Percentiles rank a stretch among this genome's conserved stretches.
Conservation (phyloP, 345 rosid species). For the Eutrema japonicum region DNA sequence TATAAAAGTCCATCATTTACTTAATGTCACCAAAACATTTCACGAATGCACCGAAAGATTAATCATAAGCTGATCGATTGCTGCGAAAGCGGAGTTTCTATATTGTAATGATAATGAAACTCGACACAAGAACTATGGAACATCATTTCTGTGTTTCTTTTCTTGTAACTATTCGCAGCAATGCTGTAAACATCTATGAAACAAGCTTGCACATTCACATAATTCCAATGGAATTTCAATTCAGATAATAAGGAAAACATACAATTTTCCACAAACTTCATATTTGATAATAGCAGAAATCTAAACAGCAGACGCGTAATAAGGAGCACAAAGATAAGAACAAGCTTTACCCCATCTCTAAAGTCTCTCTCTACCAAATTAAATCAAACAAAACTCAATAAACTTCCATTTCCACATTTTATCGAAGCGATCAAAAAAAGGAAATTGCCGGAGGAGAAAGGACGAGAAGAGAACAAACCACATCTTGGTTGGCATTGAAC, state of each 20-base stretch:
- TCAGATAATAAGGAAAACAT: not conserved
- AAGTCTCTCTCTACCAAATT: slow-evolving; percentile 5
- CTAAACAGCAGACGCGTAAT: not conserved
- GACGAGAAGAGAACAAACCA: slow-evolving; percentile 59
- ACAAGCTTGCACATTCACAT: slow-evolving; percentile 19
- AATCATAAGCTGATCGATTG: slow-evolving; percentile 1
- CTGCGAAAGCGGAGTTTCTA: not conserved
- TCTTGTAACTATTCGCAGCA: not conserved
- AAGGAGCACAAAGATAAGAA: not conserved
- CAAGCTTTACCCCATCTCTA: not conserved
- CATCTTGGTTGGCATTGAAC: slow-evolving; percentile 79
- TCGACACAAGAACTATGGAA: slow-evolving; percentile 1
- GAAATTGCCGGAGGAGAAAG: not conserved
- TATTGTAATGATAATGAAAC: not conserved
- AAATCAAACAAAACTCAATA: not conserved
- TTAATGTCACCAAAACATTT: not conserved
- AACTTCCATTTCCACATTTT: not conserved
- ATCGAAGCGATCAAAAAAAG: not conserved
- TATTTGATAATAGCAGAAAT: not conserved
- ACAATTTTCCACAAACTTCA: not conserved
- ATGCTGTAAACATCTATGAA: not conserved
- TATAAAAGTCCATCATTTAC: not conserved
- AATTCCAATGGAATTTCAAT: not conserved
- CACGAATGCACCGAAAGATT: not conserved
- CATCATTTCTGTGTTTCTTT: not conserved